These are phyloP conservation scores for Nakaseomyces bracarensis DNA, from an alignment of 1,139 yeast genomes.

Conservation along the genomic window DNA sequence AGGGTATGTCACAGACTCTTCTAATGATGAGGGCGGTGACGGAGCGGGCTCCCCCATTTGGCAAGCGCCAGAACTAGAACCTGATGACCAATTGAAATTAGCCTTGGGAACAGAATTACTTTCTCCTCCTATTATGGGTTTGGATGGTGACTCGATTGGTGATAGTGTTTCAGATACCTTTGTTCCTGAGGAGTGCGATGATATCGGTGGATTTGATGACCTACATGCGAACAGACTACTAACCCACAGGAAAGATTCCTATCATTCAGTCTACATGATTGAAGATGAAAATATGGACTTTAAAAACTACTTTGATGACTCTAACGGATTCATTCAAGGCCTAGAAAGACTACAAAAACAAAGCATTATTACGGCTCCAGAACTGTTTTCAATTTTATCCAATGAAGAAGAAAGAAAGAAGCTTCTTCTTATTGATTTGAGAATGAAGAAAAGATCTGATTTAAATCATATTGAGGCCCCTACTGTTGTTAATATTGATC, in stretches of 20 bases:
- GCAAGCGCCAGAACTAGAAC: conserved; percentile 35
- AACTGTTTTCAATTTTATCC: conserved; percentile 24
- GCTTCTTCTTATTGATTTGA: conserved; percentile 46
- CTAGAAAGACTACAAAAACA: conserved; percentile 26
- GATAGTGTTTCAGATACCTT: neutral
- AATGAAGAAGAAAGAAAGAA: conserved; percentile 17
- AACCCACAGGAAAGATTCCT: conserved; percentile 33
- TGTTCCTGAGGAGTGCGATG: neutral
- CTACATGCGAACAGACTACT: conserved; percentile 16
- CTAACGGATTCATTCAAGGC: conserved; percentile 17
- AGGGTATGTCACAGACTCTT: neutral
- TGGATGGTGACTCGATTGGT: conserved; percentile 1
- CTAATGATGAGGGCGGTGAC: conserved; percentile 11
- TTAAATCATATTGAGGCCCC: conserved; percentile 45
- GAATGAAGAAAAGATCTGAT: conserved; percentile 43
- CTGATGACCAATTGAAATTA: conserved; percentile 33
- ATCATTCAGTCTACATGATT: conserved; percentile 33
- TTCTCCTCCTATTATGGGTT: conserved; percentile 10
- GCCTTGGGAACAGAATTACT: conserved; percentile 18
- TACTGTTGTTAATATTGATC: conserved; percentile 53
- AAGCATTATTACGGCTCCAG: conserved; percentile 29
- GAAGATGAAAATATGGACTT: conserved; percentile 26
- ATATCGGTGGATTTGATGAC: conserved; percentile 10
- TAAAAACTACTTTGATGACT: conserved; percentile 13
- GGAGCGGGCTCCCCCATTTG: conserved; percentile 30